Evolutionary conservation across 768 basidiomycete species (phyloP).

Genomic region (Phaffia australis): DNA sequence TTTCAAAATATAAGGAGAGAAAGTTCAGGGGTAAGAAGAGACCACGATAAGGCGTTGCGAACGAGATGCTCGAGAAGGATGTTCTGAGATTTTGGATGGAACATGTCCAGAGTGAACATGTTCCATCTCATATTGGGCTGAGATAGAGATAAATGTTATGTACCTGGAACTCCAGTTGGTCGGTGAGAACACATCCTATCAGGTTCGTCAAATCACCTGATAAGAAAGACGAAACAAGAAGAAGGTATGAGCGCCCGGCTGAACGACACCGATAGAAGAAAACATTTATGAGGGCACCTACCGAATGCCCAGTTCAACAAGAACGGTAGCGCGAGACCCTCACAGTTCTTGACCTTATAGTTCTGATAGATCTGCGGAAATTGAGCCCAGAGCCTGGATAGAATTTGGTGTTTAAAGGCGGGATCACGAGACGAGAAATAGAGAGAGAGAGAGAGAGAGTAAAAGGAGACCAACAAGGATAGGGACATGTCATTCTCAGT

Average conservation of each 20-base stretch:
- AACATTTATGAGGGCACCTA: conserved; percentile 42
- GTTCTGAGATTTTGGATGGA: background rate
- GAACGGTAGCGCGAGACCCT: conserved; percentile 85
- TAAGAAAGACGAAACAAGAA: too few relatives aligned
- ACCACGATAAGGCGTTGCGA: background rate
- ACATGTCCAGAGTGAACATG: too few relatives aligned
- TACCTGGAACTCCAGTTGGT: conserved; percentile 91
- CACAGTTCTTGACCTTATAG: conserved; percentile 57
- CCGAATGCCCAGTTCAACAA: conserved; percentile 86
- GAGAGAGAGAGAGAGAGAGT: background rate
- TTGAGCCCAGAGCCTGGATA: conserved; percentile 12
- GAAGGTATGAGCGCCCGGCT: background rate
- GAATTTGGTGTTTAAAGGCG: background rate
- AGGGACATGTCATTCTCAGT: too few relatives aligned
- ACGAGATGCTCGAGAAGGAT: background rate
- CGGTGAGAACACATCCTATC: conserved; percentile 72
- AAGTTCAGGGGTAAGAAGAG: conserved; percentile 21
- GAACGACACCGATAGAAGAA: conserved; percentile 6
- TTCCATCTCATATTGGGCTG: background rate
- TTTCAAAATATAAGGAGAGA: conserved; percentile 19
- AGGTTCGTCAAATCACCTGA: conserved; percentile 87
- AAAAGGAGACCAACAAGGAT: too few relatives aligned
- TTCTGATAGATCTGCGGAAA: conserved; percentile 30
- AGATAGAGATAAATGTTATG: conserved; percentile 27
- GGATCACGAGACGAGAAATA: background rate